phyloP scores from a whole-genome alignment of 2,329 filamentous ascomycete genomes.

The Emmonsiellopsis sp. region DNA sequence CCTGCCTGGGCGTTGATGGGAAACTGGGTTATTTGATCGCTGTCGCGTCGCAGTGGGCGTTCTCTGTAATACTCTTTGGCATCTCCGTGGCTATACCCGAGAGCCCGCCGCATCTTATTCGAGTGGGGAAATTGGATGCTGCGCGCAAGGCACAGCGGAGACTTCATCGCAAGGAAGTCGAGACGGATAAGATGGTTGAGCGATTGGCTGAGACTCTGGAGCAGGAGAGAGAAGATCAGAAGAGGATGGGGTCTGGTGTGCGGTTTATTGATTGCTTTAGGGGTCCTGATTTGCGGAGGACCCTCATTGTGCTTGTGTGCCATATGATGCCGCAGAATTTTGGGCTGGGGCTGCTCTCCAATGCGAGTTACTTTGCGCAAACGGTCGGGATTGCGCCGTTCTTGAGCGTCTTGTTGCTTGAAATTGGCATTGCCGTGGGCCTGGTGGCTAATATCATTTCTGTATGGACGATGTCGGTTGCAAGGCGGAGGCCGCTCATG shows the following conservation, averaged over 20 bases:
- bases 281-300: conserved; percentile 19
- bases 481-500: conserved; percentile 33
- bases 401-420: conserved; percentile 33
- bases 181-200: conserved; percentile 24
- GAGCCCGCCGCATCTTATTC: conserved; percentile 41
- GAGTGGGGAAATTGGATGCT: conserved; percentile 29
- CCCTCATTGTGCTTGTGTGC: conserved; percentile 28
- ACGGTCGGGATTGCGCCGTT: conserved; percentile 22
- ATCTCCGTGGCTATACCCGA: conserved; percentile 41
- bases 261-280: conserved; percentile 22
- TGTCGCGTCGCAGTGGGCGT: conserved; percentile 36
- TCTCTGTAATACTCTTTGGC: conserved; percentile 33
- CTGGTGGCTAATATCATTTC: conserved; percentile 36
- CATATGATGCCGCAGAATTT: conserved; percentile 37
- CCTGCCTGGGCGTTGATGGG: conserved; percentile 17
- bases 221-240: conserved; percentile 38
- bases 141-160: conserved; percentile 40
- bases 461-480: conserved; percentile 35
- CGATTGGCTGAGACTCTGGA: conserved; percentile 35
- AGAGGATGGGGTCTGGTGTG: conserved; percentile 15
- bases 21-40: conserved; percentile 28
- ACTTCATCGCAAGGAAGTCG: conserved; percentile 35
- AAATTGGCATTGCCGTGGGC: conserved; percentile 38
- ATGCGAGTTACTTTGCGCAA: conserved; percentile 33
- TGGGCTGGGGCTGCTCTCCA: conserved; percentile 36